Evolutionary conservation across 768 basidiomycete species (phyloP), one percentile per base, ranked within the genome.

Genomic region (Pisolithus albus): DNA sequence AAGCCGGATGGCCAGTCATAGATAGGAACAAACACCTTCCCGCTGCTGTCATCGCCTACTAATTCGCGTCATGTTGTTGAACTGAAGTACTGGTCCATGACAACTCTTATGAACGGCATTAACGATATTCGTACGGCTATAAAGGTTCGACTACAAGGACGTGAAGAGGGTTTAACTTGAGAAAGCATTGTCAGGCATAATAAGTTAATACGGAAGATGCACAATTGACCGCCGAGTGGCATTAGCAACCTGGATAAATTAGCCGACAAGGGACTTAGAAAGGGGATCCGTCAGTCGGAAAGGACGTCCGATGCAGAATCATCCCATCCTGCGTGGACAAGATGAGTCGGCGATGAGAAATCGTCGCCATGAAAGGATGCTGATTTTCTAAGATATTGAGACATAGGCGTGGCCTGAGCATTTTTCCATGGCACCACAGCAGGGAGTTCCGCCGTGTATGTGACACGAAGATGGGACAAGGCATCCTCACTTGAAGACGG

Each of bases 1-100:
- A 92, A 92, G 64, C 79, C 89, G 8, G 88, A 92, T 46, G 87
- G 86, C 30, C 74, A 79, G 62, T 73, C 78, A 66, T 76, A 75
- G 64, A 56, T 56, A 63, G 45, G 18, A 30, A 46, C 19, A 23
- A 40, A 23, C 19, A 42, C 0, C 21, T 52, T 58, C 30, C 52
- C 51, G 51, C 49, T 59, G 54, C 32, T 47, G 28, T 59, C 56
- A 63, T 67, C 63, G 49, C 57, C 47, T 51, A 45, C 45, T 51
- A 54, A 52, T 60, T 49, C 52, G 52, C 56, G 44, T 42, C 58
- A 49, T 30, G 32, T 52, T 36, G 32, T 24, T 18, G 30, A 9
- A 21, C 37, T 52, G 59, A 49, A 34, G 41, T 47, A 32, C 48
- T 55, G 55, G 42, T 51, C 56, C 37, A 49, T 57, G 49, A 64